Evolutionary conservation across 2,329 filamentous ascomycete genomes (phyloP), one percentile per base, ranked within the genome.

Genomic region (Exophiala oligosperma): DNA sequence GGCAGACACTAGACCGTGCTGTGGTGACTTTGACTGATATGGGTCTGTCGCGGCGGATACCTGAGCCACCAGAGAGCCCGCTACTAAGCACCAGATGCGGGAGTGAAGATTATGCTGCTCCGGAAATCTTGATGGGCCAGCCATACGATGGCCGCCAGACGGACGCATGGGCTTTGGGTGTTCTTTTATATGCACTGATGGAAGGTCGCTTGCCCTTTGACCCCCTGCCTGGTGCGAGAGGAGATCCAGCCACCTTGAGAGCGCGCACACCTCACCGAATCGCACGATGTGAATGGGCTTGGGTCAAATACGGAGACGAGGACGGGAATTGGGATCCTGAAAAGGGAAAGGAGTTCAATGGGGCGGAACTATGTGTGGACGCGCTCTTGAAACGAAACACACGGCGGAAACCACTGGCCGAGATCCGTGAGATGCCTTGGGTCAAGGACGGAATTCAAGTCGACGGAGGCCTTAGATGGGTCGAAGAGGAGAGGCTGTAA

Each of bases 131-230:
- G 54, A 91, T 99, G 80, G 93, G 93, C 24, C 91, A 96, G 70
- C 86, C 91, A 6, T 99, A 99, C 71, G 92, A 97, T 71, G 94
- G 94, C 32, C 90, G 91, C 38, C 85, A 88, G 1, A 96, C 90
- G 0, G 94, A 99, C 71, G 92, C 91, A 8, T 99, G 94, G 94
- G 95, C 93, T 0, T 81, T 97, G 1, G 94, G 94, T 52, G 94
- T 99, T 1, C 78, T 97, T 2, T 82, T 97, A 0, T 99, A 97
- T 71, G 92, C 94, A 1, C 83, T 97, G 2, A 87, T 97, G 73
- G 94, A 99, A 75, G 89, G 89, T n/a, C 84, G 93, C 28, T 77
- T 99, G 17, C 94, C 94, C 0, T 99, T 99, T 67, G 94, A 99
- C 70, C 90, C 92, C 0, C 84, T 90, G 4, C 92, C 93, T 0